A percentile compares a stretch with the other conserved stretches of the same genome.
Conservation (phyloP, 805 yeast genomes). For the Sungouiella thailandica region DNA sequence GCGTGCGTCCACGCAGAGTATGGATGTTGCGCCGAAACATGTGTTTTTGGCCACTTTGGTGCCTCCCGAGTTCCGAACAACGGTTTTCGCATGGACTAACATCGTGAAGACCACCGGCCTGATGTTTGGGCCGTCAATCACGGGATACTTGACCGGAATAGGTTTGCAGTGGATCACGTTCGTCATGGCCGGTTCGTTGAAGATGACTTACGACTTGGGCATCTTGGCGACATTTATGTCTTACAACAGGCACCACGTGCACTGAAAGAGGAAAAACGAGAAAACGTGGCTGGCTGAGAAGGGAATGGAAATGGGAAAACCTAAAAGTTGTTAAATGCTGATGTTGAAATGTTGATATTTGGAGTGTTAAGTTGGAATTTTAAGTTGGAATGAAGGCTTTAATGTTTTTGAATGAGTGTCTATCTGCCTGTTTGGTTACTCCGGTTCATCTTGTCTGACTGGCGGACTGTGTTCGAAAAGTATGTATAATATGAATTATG, state of each 20-base stretch:
- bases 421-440: too few relatives aligned
- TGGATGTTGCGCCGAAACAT: conserved; percentile 47
- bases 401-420: too few relatives aligned
- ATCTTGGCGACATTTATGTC: conserved; percentile 25
- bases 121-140: conserved; percentile 38
- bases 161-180: conserved; percentile 40
- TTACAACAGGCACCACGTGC: conserved; percentile 18
- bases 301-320: too few relatives aligned
- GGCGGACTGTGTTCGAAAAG: too few relatives aligned
- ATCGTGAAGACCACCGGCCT: conserved; percentile 40
- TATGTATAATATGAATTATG: too few relatives aligned
- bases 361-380: too few relatives aligned
- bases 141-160: conserved; percentile 34
- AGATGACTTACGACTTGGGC: conserved; percentile 38
- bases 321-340: too few relatives aligned
- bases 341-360: too few relatives aligned
- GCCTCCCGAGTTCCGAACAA: conserved; percentile 36
- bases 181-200: conserved; percentile 35
- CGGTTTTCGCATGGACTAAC: conserved; percentile 42
- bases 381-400: too few relatives aligned
- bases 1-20: conserved; percentile 38
- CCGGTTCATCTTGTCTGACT: too few relatives aligned
- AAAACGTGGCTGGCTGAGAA: too few relatives aligned
- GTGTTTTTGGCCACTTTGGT: conserved; percentile 41
- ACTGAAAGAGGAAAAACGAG: background rate